Evolutionary conservation across 2,329 filamentous ascomycete genomes (phyloP).

Genomic region (Davidsoniella eucalypti): DNA sequence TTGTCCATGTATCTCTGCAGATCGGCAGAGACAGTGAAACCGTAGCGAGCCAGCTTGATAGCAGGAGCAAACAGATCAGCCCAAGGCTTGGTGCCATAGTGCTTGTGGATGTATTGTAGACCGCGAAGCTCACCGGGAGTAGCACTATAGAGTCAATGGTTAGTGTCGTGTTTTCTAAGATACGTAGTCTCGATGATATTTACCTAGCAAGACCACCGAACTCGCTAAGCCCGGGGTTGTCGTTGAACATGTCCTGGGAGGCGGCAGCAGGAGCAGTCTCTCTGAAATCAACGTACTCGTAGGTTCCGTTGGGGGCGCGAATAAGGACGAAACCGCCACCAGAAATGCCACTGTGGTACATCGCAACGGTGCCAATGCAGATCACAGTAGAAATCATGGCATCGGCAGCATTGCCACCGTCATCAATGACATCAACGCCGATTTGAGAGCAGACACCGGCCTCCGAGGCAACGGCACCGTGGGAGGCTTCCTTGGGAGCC

Average conservation of each 20-base stretch:
- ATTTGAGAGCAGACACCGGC: constrained; percentile 41
- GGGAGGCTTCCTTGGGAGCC: constrained; percentile 6
- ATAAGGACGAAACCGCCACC: constrained; percentile 69
- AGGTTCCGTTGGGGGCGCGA: constrained; percentile 44
- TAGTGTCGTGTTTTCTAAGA: too few species aligned
- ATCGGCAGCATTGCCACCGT: constrained; percentile 51
- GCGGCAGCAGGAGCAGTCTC: constrained; percentile 70
- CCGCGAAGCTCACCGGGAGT: constrained; percentile 58
- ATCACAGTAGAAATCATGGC: constrained; percentile 47
- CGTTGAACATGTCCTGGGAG: constrained; percentile 64
- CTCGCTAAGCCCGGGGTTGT: constrained; percentile 46
- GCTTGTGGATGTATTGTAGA: constrained; percentile 54
- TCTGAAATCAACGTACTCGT: constrained; percentile 72
- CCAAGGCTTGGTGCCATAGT: constrained; percentile 50
- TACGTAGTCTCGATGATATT: constrained; percentile 19
- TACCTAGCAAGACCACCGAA: constrained; percentile 56
- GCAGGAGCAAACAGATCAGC: constrained; percentile 51
- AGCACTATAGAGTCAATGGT: constrained; percentile 25
- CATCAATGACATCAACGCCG: constrained; percentile 37
- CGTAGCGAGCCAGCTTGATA: constrained; percentile 52
- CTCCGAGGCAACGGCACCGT: constrained; percentile 47
- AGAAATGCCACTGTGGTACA: constrained; percentile 56
- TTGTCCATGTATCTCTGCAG: constrained; percentile 52
- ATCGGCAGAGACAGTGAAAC: constrained; percentile 57
- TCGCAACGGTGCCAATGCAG: constrained; percentile 45